These are phyloP conservation scores for Striga asiatica DNA, from an alignment of 257 asterid species.

Conservation along the genomic window DNA sequence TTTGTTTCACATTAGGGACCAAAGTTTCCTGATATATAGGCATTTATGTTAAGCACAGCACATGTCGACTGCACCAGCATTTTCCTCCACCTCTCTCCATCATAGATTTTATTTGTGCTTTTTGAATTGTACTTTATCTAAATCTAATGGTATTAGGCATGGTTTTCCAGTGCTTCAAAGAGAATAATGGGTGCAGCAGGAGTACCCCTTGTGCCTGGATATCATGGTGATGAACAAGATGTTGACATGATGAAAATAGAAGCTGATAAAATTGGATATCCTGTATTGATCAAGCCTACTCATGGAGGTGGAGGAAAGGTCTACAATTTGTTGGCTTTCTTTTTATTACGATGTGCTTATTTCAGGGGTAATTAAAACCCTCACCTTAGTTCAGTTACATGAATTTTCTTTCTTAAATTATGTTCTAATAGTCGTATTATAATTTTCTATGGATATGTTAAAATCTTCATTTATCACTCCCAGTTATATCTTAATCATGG, in stretches of 20 bases:
- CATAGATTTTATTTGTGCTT: neutral
- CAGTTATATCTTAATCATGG: neutral
- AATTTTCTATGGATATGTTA: too few relatives aligned
- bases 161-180: conserved; percentile 82
- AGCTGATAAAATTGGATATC: conserved; percentile 95
- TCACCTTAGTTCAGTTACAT: too few relatives aligned
- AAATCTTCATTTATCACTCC: neutral
- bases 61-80: neutral
- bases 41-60: too few relatives aligned
- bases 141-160: conserved; percentile 11
- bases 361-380: too few relatives aligned
- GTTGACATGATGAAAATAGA: conserved; percentile 78
- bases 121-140: neutral
- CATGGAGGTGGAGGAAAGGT: conserved; percentile 99
- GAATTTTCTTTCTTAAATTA: too few relatives aligned
- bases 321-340: conserved; percentile 14
- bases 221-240: conserved; percentile 88
- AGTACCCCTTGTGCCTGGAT: conserved; percentile 99
- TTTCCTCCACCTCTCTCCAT: neutral
- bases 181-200: conserved; percentile 99
- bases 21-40: too few relatives aligned
- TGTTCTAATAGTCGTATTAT: too few relatives aligned
- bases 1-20: too few relatives aligned
- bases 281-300: conserved; percentile 89
- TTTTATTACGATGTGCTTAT: conserved; percentile 1